Conservation (phyloP, 2,329 filamentous ascomycete genomes). For the Byssoonygena ceratinophila region DNA sequence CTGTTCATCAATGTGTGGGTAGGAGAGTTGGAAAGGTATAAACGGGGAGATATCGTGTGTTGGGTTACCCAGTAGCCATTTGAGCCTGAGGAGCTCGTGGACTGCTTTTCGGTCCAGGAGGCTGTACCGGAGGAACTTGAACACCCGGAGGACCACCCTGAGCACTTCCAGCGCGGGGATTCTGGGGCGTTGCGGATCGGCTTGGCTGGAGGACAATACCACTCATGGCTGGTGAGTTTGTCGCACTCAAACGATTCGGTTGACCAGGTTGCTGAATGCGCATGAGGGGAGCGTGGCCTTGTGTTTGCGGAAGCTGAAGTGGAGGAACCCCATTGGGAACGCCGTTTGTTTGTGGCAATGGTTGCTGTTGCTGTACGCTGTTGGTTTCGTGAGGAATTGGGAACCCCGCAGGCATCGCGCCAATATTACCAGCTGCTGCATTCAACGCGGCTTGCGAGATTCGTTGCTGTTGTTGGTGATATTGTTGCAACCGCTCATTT, state of each 20-base stretch:
- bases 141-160: slow-evolving; percentile 27
- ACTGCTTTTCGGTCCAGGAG: slow-evolving; percentile 32
- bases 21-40: background rate
- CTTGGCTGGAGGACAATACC: slow-evolving; percentile 34
- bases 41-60: background rate
- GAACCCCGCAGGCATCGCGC: slow-evolving; percentile 32
- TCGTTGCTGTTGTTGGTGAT: slow-evolving; percentile 36
- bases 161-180: slow-evolving; percentile 36
- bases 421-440: slow-evolving; percentile 41
- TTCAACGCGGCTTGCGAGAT: slow-evolving; percentile 45
- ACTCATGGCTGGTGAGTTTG: slow-evolving; percentile 37
- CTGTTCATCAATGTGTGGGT: background rate
- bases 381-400: slow-evolving; percentile 33
- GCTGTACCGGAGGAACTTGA: slow-evolving; percentile 3
- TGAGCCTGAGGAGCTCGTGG: slow-evolving; percentile 35
- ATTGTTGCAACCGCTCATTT: slow-evolving; percentile 42
- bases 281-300: slow-evolving; percentile 45
- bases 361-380: slow-evolving; percentile 15
- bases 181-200: slow-evolving; percentile 38
- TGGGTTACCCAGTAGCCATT: slow-evolving; percentile 28
- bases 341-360: slow-evolving; percentile 23
- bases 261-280: slow-evolving; percentile 39
- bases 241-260: slow-evolving; percentile 33
- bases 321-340: slow-evolving; percentile 28
- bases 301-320: slow-evolving; percentile 40